Percentiles rank a stretch among this genome's conserved stretches.
phyloP scores from a whole-genome alignment of 441 rosid species.

The Brassica hybrid region DNA sequence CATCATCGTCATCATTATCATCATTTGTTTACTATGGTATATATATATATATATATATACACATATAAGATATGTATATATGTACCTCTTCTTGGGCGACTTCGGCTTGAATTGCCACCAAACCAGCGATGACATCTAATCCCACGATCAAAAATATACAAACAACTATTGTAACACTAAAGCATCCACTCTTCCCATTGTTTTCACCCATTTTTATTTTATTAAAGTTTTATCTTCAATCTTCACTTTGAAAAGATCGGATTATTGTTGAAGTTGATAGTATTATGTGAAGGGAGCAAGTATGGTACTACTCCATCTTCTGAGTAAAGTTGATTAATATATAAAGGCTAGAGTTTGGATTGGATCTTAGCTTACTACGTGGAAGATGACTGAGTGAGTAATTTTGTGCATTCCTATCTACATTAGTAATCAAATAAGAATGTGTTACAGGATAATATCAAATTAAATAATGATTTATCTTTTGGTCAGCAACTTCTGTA shows the following conservation, averaged over 20 bases:
- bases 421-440: conserved; percentile 2
- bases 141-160: conserved; percentile 15
- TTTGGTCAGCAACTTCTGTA: not conserved
- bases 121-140: conserved; percentile 28
- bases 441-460: not conserved
- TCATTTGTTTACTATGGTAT: not conserved
- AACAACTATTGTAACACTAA: not conserved
- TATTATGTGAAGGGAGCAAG: conserved; percentile 1
- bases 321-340: not conserved
- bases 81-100: conserved; percentile 25
- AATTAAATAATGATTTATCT: not conserved
- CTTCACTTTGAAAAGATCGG: not conserved
- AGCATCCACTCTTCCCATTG: not conserved
- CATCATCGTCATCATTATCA: conserved; percentile 3
- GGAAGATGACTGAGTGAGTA: not conserved
- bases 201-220: not conserved
- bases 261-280: conserved; percentile 1
- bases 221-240: not conserved
- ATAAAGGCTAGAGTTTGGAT: conserved; percentile 14
- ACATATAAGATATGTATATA: not conserved
- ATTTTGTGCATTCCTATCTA: conserved; percentile 11
- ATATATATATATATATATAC: not conserved
- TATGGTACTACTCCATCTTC: not conserved
- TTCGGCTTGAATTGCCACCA: conserved; percentile 18
- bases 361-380: not conserved